Conservation (phyloP, 306 rosid species). For the Pyrus bretschneideri region DNA sequence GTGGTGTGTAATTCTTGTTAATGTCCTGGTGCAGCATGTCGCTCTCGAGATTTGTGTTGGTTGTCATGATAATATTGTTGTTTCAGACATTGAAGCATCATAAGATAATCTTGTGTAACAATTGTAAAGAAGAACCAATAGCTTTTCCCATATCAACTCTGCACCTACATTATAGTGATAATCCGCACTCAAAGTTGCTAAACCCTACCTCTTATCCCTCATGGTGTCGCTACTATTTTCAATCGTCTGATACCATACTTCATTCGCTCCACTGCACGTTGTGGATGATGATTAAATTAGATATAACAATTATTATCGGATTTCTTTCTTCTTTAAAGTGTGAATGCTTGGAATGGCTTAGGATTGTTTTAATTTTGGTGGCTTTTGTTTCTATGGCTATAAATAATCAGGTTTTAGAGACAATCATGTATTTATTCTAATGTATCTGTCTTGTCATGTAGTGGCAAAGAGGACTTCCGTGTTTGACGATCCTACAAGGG, state of each 20-base stretch:
- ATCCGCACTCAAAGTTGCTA: background rate
- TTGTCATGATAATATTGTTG: background rate
- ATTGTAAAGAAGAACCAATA: background rate
- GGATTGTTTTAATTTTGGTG: background rate
- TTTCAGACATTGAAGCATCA: background rate
- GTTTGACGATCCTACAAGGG: constrained; percentile 86
- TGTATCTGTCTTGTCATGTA: constrained; percentile 18
- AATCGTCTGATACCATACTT: background rate
- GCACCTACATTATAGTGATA: background rate
- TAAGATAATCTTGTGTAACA: background rate
- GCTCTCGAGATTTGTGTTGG: too few species aligned
- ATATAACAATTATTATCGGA: background rate
- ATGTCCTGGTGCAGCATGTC: too few species aligned
- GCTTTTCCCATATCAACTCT: background rate
- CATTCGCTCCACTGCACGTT: background rate
- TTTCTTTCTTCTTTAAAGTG: background rate
- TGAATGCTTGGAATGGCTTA: background rate
- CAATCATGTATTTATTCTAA: background rate
- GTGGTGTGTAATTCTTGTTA: too few species aligned
- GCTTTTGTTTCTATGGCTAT: background rate
- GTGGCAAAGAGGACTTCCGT: constrained; percentile 96
- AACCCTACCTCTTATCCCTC: background rate
- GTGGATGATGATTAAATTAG: background rate
- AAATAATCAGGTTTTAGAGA: background rate
- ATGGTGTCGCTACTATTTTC: background rate